A percentile compares a stretch with the other conserved stretches of the same genome.
phyloP scores from a whole-genome alignment of 805 yeast genomes.

The Ogataea polymorpha region DNA sequence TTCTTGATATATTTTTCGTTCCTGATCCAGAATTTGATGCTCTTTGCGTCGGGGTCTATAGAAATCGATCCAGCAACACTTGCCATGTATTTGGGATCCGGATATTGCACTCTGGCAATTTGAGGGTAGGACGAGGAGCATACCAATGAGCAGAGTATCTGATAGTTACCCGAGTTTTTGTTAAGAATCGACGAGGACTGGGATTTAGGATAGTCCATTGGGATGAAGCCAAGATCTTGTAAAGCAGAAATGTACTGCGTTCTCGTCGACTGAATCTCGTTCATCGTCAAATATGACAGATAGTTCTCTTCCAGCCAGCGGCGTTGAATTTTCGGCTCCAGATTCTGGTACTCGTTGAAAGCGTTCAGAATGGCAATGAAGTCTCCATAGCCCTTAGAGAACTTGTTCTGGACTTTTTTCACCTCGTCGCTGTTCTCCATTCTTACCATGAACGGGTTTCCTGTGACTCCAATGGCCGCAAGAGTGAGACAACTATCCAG shows the following conservation, averaged over 20 bases:
- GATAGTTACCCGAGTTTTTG: constrained; percentile 46
- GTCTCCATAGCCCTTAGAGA: constrained; percentile 66
- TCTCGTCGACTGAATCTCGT: constrained; percentile 69
- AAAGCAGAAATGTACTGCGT: constrained; percentile 68
- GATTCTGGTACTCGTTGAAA: constrained; percentile 47
- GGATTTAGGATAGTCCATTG: constrained; percentile 41
- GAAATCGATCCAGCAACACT: constrained; percentile 78
- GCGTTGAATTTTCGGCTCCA: constrained; percentile 32
- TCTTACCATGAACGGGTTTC: constrained; percentile 67
- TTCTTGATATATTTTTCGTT: constrained; percentile 48
- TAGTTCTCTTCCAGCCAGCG: constrained; percentile 53
- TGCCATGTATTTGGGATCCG: constrained; percentile 71
- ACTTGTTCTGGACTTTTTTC: constrained; percentile 41
- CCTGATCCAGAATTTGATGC: constrained; percentile 70
- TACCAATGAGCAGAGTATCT: constrained; percentile 61
- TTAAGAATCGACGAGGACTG: constrained; percentile 36
- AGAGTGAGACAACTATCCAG: constrained; percentile 72
- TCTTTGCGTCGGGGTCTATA: constrained; percentile 76
- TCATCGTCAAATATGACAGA: constrained; percentile 60
- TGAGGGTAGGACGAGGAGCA: constrained; percentile 85
- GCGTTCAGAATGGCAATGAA: constrained; percentile 63
- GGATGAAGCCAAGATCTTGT: constrained; percentile 75
- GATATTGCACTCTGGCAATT: constrained; percentile 74
- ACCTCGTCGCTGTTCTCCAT: constrained; percentile 63
- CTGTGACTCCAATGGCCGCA: constrained; percentile 73